Percentiles rank a stretch among this genome's conserved stretches.
Conservation (phyloP, 768 basidiomycete genomes). For the Amanita jacksonii region DNA sequence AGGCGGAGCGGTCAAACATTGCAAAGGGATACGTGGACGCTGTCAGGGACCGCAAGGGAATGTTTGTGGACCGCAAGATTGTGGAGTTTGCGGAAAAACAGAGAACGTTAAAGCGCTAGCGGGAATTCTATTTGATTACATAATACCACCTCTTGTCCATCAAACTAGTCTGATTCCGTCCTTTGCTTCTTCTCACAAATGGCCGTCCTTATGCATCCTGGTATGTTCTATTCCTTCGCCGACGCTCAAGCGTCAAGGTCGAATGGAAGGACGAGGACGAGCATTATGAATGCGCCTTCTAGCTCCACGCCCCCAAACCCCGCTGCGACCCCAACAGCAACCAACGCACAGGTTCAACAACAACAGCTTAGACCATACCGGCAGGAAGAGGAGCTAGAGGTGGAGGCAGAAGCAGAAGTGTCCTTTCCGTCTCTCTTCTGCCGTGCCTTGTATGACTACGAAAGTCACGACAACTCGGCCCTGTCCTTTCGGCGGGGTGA, state of each 20-base stretch:
- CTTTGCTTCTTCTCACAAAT: slow-evolving; percentile 11
- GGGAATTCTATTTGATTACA: slow-evolving; percentile 5
- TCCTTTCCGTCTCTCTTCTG: slow-evolving; percentile 75
- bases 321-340: too few species aligned
- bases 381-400: slow-evolving; percentile 24
- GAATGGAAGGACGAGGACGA: neutral
- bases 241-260: slow-evolving; percentile 11
- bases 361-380: slow-evolving; percentile 13
- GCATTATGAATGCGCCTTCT: neutral
- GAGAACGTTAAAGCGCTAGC: slow-evolving; percentile 68
- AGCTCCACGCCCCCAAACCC: too few species aligned
- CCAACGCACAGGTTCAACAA: neutral
- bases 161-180: slow-evolving; percentile 6
- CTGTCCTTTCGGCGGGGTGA: slow-evolving; percentile 83
- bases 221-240: slow-evolving; percentile 16
- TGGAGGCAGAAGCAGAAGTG: slow-evolving; percentile 41
- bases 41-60: slow-evolving; percentile 86
- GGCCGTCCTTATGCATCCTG: slow-evolving; percentile 21
- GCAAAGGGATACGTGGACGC: slow-evolving; percentile 89
- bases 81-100: slow-evolving; percentile 98
- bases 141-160: slow-evolving; percentile 3
- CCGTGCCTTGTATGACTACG: slow-evolving; percentile 86
- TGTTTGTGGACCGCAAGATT: slow-evolving; percentile 93
- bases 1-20: slow-evolving; percentile 88
- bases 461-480: slow-evolving; percentile 79